Base-by-base conservation (phyloP, 208 protist genomes). In the Trypanosoma mega region DNA sequence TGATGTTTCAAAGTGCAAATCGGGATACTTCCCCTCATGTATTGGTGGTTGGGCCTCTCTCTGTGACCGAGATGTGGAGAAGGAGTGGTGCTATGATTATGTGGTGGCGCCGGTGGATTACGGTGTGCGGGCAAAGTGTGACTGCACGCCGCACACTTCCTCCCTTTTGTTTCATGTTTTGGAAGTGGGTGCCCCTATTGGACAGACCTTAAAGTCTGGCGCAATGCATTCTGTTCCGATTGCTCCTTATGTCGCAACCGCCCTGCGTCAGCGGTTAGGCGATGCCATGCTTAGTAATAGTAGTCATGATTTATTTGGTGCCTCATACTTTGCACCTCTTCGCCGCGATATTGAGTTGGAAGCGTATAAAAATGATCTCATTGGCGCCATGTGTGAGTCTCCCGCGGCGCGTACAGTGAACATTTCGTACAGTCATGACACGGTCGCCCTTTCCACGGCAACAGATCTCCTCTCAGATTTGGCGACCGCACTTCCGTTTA, bases 1-100 rank as follows among this genome's bases (percentile, higher is more conserved):
- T 11, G 78, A 80, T 37, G 36, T 63, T 2, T 18, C 71, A 7
- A 68, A 76, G 46, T 85, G 74, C 29, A 68, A 61, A 26, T 50
- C 11, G 3, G 57, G 50, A 9, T 23, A 12, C 6, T 26, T 39
- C 6, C 1, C 2, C 2, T 47, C 9, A 23, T 71, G 54, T 48
- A 27, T 51, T 37, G 55, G 47, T 46, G 51, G 63, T 20, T 24
- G 8, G 14, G 29, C 11, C 4, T 31, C 27, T 8, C 8, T 45
- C 23, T 68, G 68, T 56, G 46, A 55, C 9, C 16, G n/a, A 3
- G 46, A 60, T n/a, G 23, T 24, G 2, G 36, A 59, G 16, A 14
- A 16, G 21, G 2, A 16, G 4, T 45, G 23, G 26, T 68, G 63
- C 26, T n/a, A 53, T n/a, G 63, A 68, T 39, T 14, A 54, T 45